Conservation (phyloP, 179 eudicot species). For the Heliamphora pulchella region DNA sequence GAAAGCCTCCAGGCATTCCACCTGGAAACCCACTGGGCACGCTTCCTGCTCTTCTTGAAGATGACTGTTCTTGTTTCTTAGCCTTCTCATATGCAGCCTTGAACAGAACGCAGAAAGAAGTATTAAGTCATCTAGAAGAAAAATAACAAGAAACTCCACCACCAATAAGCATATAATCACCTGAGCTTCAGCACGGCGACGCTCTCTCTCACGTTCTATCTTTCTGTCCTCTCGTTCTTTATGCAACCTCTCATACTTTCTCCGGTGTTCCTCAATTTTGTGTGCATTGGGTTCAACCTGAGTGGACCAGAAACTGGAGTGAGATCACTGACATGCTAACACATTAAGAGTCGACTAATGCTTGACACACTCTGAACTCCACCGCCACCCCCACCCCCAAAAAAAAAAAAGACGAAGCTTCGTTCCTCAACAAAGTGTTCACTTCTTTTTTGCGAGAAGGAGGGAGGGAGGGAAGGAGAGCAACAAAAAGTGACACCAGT, state of each 20-base stretch:
- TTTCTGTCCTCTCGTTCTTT: constrained; percentile 60
- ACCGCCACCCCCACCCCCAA: background rate
- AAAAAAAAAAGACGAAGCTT: background rate
- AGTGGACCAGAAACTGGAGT: background rate
- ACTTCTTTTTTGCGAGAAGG: too few species aligned
- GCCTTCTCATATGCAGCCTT: constrained; percentile 98
- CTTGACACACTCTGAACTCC: background rate
- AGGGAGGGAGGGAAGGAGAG: background rate
- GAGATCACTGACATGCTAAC: background rate
- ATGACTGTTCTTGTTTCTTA: constrained; percentile 68
- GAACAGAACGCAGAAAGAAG: background rate
- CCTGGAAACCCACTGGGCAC: constrained; percentile 32
- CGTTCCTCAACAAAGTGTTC: too few species aligned
- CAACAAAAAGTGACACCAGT: background rate
- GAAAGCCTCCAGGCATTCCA: constrained; percentile 25
- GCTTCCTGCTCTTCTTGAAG: constrained; percentile 63
- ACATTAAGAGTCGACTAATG: too few species aligned
- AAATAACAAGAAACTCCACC: background rate
- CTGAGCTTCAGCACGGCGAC: constrained; percentile 77
- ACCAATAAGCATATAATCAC: constrained; percentile 20
- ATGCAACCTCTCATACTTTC: constrained; percentile 71
- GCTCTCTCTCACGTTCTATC: constrained; percentile 53
- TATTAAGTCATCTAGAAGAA: constrained; percentile 4
- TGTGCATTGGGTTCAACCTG: constrained; percentile 87
- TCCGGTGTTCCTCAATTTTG: constrained; percentile 77